Conservation (phyloP, 2,329 filamentous ascomycete species). For the Hymenoscyphus scutula region DNA sequence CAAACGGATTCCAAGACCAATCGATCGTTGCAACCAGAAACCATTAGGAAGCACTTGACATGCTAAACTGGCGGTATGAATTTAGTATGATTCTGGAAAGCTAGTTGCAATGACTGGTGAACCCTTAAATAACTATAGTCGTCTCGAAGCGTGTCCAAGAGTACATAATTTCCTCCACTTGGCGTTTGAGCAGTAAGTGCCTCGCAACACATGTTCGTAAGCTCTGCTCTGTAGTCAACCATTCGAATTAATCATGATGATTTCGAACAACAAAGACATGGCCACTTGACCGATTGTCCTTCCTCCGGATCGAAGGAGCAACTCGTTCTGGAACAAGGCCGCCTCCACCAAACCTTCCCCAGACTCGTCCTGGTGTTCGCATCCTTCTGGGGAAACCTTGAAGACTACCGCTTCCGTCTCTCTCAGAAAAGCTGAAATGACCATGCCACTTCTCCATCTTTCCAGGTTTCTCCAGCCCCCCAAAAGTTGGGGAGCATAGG, state of each 20-base stretch:
- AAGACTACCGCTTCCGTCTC: background rate
- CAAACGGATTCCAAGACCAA: background rate
- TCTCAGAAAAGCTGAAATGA: background rate
- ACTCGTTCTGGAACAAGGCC: background rate
- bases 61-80: too few species aligned
- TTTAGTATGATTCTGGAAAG: background rate
- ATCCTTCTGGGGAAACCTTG: too few species aligned
- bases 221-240: background rate
- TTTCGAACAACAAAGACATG: background rate
- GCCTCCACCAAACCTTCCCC: background rate
- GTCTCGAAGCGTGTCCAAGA: background rate
- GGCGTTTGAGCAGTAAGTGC: background rate
- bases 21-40: background rate
- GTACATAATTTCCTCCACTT: constrained; percentile 1
- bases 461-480: background rate
- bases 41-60: background rate
- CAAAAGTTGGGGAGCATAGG: background rate
- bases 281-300: background rate
- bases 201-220: background rate
- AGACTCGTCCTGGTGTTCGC: background rate
- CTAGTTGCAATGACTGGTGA: background rate
- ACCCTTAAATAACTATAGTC: background rate
- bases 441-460: background rate
- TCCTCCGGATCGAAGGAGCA: background rate
- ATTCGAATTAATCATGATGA: background rate